A percentile compares a stretch with the other conserved stretches of the same genome.
Evolutionary conservation across 75 land plant species (phyloP).

Genomic region (Ceratopteris richardii): DNA sequence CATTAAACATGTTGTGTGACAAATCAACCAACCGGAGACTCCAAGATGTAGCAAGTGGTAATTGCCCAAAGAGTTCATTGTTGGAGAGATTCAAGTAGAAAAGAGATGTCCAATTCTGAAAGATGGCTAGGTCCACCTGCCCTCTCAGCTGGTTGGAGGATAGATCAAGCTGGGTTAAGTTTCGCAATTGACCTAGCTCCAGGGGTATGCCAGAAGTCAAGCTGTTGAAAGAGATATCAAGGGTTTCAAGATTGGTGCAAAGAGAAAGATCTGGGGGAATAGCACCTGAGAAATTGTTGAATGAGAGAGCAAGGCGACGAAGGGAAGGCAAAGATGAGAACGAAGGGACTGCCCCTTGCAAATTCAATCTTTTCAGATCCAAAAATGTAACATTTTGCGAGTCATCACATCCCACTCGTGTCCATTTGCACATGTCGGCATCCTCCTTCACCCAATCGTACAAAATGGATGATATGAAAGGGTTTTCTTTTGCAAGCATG

Average conservation of each 20-base stretch:
- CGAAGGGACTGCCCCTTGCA: constrained; percentile 4
- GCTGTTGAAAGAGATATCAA: constrained; percentile 6
- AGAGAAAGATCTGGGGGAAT: constrained; percentile 3
- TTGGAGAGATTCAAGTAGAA: constrained; percentile 1
- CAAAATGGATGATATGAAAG: neutral
- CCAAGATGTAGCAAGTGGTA: neutral
- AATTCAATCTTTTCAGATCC: neutral
- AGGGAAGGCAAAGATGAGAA: neutral
- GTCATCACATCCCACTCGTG: neutral
- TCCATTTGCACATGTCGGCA: neutral
- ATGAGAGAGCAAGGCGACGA: neutral
- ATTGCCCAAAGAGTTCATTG: neutral
- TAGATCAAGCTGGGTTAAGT: constrained; percentile 1
- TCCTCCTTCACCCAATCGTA: neutral
- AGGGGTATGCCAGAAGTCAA: neutral
- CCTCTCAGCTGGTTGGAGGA: constrained; percentile 1
- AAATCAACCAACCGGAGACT: constrained; percentile 1
- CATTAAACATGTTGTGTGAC: neutral
- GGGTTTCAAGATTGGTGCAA: constrained; percentile 2
- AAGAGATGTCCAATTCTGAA: neutral
- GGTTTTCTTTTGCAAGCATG: neutral
- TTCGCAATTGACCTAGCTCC: neutral
- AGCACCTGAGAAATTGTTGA: constrained; percentile 4
- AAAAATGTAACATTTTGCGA: neutral
- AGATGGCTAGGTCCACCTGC: neutral